Base-by-base conservation (phyloP, 192 early-diverging fungal genomes). In the Ambispora gerdemannii region DNA sequence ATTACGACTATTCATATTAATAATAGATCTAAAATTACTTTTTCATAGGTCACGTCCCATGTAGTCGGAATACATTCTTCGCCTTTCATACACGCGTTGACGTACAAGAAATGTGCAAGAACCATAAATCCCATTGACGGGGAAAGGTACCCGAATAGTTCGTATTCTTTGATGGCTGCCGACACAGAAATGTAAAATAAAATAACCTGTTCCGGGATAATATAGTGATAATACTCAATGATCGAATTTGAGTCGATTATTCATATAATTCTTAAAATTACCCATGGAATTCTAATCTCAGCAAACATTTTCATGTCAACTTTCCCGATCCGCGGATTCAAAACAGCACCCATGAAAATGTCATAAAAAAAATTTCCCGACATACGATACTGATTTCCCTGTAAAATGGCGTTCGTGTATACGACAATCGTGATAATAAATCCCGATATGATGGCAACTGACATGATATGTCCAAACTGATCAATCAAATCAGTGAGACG, bases 401-500 rank as follows among this genome's bases (percentile, higher is more conserved):
- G 71, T 10, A 75, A 36, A 7, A 74, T 58, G 47, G 76, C 67
- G 33, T 53, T 51, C 22, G 72, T 4, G 34, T 84, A 81, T 3
- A 77, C 67, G 8, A 66, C 27, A 15, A 77, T 72, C 0, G 85
- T 83, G 61, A 84, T 34, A 17, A 38, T 63, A 47, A 80, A 81
- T 7, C 83, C 85, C 60, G 73, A 70, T 51, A 87, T 81, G 27
- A 85, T 77, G 3, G 83, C 79, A 11, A 77, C 72, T 35, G 75
- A 73, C 85, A 87, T 82, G 50, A 87, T 74, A n/a, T 74, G 77
- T 19, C 85, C 85, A 75, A 83, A 80, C 32, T 87, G 80, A 67
- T 84, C 83, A 70, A 83, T 80, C 62, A 87, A 83, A 25, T 72
- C 72, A 0, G 79, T 77, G 6, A 85, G 60, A 36, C 69, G 55